Base-by-base conservation (phyloP, 768 basidiomycete species). In the Boletus vermiculosoides region DNA sequence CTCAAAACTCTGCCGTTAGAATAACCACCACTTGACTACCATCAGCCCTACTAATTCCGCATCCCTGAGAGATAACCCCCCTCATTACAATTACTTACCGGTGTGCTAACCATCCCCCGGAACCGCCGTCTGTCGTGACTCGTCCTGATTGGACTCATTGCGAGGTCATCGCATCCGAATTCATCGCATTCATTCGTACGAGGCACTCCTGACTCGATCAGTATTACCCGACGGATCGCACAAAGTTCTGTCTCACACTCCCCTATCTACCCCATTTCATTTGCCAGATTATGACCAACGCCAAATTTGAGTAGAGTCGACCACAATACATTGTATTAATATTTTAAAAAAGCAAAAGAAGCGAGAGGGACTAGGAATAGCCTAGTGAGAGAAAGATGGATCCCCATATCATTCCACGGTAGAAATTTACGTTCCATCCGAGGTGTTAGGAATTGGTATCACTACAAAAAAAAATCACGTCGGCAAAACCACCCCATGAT, bases 401-500 rank as follows among this genome's bases (percentile, higher is more conserved):
- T 18, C 41, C 36, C 13, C 50, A 63, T 57, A 53, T 37, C 23
- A 25, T 25, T 25, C 47, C 47, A 36, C 55, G 58, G 22, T 25
- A 39, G 22, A 47, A 23, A 22, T 52, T 56, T 55, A 60, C 25
- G 53, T 56, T 16, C 33, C 44, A 23, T 31, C 39, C 36, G 28
- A 23, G 33, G 31, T 42, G 12, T 46, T 42, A 11, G 55, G 37
- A 50, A 28, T 9, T 40, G 66, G 59, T 69, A 64, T 67, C 58
- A 68, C 65, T 67, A 16, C 34, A 39, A 34, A 44, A 40, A 46
- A n/a, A 50, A 33, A 15, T 37, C 23, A 51, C 39, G 36, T 59
- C 12, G 31, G 52, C 40, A 37, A 51, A 51, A 25, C 18, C n/a
- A 30, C 20, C 2, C 39, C 2, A 31, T 9, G 9, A 8, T 20